Conservation (phyloP, 2,329 filamentous ascomycete genomes). For the Ramularia collo-cygni region DNA sequence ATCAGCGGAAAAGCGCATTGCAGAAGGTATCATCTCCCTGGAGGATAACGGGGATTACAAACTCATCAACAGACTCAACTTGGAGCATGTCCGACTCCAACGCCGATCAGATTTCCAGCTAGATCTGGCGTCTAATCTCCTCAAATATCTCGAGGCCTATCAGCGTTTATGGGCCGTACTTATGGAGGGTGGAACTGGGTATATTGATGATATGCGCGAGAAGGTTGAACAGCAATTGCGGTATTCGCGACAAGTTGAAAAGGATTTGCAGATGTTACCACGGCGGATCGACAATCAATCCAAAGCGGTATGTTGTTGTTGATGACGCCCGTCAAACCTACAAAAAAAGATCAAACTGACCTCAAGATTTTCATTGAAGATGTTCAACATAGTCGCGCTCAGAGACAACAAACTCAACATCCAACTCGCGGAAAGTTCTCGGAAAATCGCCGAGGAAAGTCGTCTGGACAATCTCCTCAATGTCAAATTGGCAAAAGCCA, state of each 20-base stretch:
- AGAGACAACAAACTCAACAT: slow-evolving; percentile 30
- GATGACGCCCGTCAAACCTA: neutral
- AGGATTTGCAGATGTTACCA: slow-evolving; percentile 29
- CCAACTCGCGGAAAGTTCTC: slow-evolving; percentile 28
- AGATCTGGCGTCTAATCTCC: slow-evolving; percentile 27
- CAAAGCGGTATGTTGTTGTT: slow-evolving; percentile 27
- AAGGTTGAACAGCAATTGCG: slow-evolving; percentile 30
- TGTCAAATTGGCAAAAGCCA: slow-evolving; percentile 30
- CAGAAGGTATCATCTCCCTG: slow-evolving; percentile 27
- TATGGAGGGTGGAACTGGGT: slow-evolving; percentile 29
- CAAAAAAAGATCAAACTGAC: no score
- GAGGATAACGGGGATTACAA: slow-evolving; percentile 32
- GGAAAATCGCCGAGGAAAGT: slow-evolving; percentile 29
- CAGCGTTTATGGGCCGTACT: slow-evolving; percentile 23
- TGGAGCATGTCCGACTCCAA: slow-evolving; percentile 28
- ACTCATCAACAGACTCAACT: slow-evolving; percentile 28
- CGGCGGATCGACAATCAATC: slow-evolving; percentile 31
- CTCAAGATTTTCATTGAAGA: no score
- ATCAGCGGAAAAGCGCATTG: slow-evolving; percentile 27
- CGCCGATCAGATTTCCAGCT: slow-evolving; percentile 28
- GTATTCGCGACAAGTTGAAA: slow-evolving; percentile 27
- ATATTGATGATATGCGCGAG: slow-evolving; percentile 30
- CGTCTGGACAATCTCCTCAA: slow-evolving; percentile 30
- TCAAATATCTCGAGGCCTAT: slow-evolving; percentile 29
- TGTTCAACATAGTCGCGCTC: slow-evolving; percentile 29